Conservation (phyloP, 1,139 yeast genomes). For the Eremothecium sinecaudum region DNA sequence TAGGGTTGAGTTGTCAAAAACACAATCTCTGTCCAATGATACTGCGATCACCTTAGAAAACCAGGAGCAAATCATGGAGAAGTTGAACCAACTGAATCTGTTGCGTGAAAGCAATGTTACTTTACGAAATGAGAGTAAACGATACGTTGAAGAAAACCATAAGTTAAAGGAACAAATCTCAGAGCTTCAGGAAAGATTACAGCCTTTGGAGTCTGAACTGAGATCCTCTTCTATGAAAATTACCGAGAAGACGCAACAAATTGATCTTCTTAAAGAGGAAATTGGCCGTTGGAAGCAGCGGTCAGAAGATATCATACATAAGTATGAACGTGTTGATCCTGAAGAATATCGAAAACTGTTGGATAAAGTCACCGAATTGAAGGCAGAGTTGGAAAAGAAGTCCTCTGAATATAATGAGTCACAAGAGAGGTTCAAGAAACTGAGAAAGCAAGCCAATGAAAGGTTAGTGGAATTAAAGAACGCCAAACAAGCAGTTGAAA, state of each 20-base stretch:
- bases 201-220: conserved; percentile 30
- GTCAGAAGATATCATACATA: conserved; percentile 40
- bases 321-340: conserved; percentile 42
- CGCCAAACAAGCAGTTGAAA: conserved; percentile 27
- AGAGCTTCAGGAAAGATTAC: conserved; percentile 32
- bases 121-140: conserved; percentile 37
- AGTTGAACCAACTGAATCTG: conserved; percentile 58
- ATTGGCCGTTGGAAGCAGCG: conserved; percentile 45
- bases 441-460: conserved; percentile 33
- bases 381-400: conserved; percentile 17
- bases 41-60: conserved; percentile 38
- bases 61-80: conserved; percentile 47
- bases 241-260: conserved; percentile 36
- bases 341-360: conserved; percentile 35
- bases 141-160: conserved; percentile 21
- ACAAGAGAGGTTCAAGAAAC: conserved; percentile 26
- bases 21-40: conserved; percentile 33
- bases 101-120: conserved; percentile 66
- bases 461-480: conserved; percentile 30
- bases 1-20: conserved; percentile 37
- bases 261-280: conserved; percentile 36
- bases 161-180: conserved; percentile 29
- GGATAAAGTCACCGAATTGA: conserved; percentile 27
- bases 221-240: conserved; percentile 34
- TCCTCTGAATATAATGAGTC: conserved; percentile 26